A percentile compares a stretch with the other conserved stretches of the same genome.
Evolutionary conservation across 2,329 filamentous ascomycete species (phyloP).

Genomic region (Penicillium sp.): DNA sequence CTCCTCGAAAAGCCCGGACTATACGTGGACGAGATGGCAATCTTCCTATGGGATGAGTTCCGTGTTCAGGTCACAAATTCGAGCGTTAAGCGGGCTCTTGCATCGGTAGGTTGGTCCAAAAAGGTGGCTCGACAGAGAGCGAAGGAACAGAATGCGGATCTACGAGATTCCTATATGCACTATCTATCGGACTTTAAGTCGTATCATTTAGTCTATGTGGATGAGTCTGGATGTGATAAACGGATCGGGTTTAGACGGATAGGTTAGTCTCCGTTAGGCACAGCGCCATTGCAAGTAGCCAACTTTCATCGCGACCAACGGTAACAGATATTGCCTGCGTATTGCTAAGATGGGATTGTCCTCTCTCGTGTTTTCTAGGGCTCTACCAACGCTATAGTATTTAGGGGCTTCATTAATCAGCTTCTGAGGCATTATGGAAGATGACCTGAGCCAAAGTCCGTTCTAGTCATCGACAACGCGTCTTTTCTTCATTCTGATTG

Average conservation of each 20-base stretch:
- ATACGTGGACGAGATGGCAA: no score
- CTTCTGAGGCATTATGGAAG: slow-evolving; percentile 3
- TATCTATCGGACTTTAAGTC: no score
- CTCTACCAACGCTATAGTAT: slow-evolving; percentile 1
- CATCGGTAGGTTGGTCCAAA: no score
- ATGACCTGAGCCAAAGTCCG: slow-evolving; percentile 6
- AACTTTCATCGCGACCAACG: slow-evolving; percentile 4
- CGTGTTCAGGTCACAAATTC: no score
- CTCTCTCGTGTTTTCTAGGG: slow-evolving; percentile 4
- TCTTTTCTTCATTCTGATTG: neutral
- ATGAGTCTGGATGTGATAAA: neutral
- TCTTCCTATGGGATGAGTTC: no score
- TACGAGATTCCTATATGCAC: no score
- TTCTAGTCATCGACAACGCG: slow-evolving; percentile 16
- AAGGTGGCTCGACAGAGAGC: no score
- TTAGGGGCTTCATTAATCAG: slow-evolving; percentile 5
- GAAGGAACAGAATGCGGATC: no score
- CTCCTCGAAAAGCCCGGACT: no score
- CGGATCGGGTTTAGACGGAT: neutral
- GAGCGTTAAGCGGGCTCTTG: no score
- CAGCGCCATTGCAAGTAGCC: neutral
- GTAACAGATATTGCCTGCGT: slow-evolving; percentile 5
- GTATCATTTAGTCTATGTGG: neutral
- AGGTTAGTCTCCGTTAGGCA: neutral
- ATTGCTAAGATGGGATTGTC: slow-evolving; percentile 3